Evolutionary conservation across 2,329 filamentous ascomycete species (phyloP).

Genomic region (Venturia effusa): DNA sequence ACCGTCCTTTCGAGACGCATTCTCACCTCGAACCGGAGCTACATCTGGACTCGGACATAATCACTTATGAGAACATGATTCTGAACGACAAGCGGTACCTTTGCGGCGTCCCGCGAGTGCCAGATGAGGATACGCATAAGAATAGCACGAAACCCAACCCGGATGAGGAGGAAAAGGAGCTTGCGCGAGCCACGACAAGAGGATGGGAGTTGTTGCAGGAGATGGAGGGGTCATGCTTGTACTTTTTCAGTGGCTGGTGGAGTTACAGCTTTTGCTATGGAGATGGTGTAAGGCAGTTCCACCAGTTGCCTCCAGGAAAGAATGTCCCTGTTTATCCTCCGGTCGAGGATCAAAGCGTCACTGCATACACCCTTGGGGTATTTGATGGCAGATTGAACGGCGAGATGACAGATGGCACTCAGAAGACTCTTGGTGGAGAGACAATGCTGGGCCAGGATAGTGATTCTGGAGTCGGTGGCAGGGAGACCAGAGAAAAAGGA

Average conservation of each 20-base stretch:
- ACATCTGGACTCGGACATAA: constrained; percentile 13
- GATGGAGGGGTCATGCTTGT: constrained; percentile 72
- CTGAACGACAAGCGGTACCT: constrained; percentile 62
- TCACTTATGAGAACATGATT: constrained; percentile 61
- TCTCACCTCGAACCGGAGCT: constrained; percentile 5
- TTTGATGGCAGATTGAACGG: constrained; percentile 31
- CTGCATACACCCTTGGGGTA: constrained; percentile 66
- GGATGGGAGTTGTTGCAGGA: constrained; percentile 72
- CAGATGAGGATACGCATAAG: constrained; percentile 35
- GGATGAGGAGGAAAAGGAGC: constrained; percentile 69
- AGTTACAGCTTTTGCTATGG: constrained; percentile 93
- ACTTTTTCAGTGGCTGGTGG: constrained; percentile 85
- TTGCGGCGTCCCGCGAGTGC: constrained; percentile 60
- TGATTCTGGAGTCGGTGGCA: constrained; percentile 9
- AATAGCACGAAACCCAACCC: constrained; percentile 29
- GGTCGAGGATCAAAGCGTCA: constrained; percentile 62
- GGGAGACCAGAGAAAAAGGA: constrained; percentile 19
- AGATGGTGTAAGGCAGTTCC: constrained; percentile 78
- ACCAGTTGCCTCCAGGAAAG: constrained; percentile 62
- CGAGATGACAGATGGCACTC: constrained; percentile 20
- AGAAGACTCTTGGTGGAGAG: constrained; percentile 17
- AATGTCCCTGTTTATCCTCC: constrained; percentile 60
- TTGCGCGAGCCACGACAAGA: constrained; percentile 62
- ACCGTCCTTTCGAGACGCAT: constrained; percentile 4
- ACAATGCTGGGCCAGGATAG: neutral